Percentiles rank a stretch among this genome's conserved stretches.
phyloP scores from a whole-genome alignment of 1,139 yeast genomes.

The Candida freyschussii region DNA sequence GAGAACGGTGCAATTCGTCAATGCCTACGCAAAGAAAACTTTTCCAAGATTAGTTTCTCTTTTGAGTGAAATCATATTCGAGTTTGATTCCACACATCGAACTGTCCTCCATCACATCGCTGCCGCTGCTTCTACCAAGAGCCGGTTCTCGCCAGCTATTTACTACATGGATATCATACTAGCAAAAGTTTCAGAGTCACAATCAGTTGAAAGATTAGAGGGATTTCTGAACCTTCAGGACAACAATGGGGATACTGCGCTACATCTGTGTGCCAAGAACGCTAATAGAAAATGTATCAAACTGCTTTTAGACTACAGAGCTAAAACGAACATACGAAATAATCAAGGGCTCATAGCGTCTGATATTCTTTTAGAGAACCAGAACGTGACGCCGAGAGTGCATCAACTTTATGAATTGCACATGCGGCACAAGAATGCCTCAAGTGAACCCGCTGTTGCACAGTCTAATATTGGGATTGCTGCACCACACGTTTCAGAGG shows the following conservation, averaged over 20 bases:
- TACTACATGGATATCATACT: slow-evolving; percentile 78
- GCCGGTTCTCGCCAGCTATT: slow-evolving; percentile 68
- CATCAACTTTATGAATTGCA: slow-evolving; percentile 23
- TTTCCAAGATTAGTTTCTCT: slow-evolving; percentile 72
- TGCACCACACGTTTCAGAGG: slow-evolving; percentile 39
- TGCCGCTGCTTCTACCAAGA: slow-evolving; percentile 47
- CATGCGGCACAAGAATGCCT: slow-evolving; percentile 12
- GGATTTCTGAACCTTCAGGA: slow-evolving; percentile 74
- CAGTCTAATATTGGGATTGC: slow-evolving; percentile 10
- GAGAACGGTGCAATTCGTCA: slow-evolving; percentile 78
- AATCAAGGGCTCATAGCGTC: slow-evolving; percentile 70
- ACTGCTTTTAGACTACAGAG: slow-evolving; percentile 67
- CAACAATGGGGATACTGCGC: slow-evolving; percentile 79
- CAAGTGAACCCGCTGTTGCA: slow-evolving; percentile 1
- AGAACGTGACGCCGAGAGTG: slow-evolving; percentile 25
- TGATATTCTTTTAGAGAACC: slow-evolving; percentile 44
- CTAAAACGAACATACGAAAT: slow-evolving; percentile 66
- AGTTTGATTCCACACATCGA: slow-evolving; percentile 59
- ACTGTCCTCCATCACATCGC: slow-evolving; percentile 87
- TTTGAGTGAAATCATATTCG: slow-evolving; percentile 56
- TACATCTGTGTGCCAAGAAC: slow-evolving; percentile 75
- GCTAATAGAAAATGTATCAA: slow-evolving; percentile 73
- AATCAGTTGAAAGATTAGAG: slow-evolving; percentile 44
- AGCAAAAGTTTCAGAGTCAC: slow-evolving; percentile 62
- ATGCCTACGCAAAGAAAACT: slow-evolving; percentile 76